A percentile compares a stretch with the other conserved stretches of the same genome.
phyloP scores from a whole-genome alignment of 352 stramenopile species.

The Sclerospora graminicola region DNA sequence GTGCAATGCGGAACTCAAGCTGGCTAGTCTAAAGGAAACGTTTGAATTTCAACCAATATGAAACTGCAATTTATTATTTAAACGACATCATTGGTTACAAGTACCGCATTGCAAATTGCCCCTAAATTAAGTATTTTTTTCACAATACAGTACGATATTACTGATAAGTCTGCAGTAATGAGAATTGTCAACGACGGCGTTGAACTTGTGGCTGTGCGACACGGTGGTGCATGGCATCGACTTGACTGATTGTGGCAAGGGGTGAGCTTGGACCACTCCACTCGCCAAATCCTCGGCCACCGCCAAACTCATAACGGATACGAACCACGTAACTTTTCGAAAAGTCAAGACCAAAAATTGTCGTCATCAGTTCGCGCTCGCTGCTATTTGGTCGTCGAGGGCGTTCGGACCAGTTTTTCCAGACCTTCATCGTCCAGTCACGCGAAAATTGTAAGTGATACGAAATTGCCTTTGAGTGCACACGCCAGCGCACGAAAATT shows the following conservation, averaged over 20 bases:
- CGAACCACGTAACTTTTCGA: constrained; percentile 69
- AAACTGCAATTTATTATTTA: too few species aligned
- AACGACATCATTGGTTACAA: too few species aligned
- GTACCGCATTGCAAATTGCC: too few species aligned
- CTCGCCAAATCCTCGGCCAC: constrained; percentile 30
- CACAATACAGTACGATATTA: too few species aligned
- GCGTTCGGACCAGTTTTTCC: constrained; percentile 61
- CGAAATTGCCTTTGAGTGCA: constrained; percentile 37
- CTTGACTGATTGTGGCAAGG: constrained; percentile 32
- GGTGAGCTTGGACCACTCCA: constrained; percentile 48
- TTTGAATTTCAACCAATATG: too few species aligned
- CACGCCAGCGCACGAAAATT: constrained; percentile 46
- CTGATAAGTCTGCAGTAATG: too few species aligned
- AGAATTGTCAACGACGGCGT: constrained; percentile 1
- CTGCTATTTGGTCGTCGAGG: constrained; percentile 32
- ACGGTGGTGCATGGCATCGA: constrained; percentile 16
- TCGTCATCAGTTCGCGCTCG: constrained; percentile 46
- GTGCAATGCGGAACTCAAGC: constrained; percentile 1
- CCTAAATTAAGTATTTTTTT: too few species aligned
- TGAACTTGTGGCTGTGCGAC: constrained; percentile 14
- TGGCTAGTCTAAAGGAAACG: constrained; percentile 13
- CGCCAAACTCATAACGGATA: constrained; percentile 55
- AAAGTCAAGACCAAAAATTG: constrained; percentile 59
- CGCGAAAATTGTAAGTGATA: constrained; percentile 66
- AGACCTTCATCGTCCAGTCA: constrained; percentile 68